phyloP scores from a whole-genome alignment of 352 stramenopile genomes.

The Aphanomyces cochlioides region DNA sequence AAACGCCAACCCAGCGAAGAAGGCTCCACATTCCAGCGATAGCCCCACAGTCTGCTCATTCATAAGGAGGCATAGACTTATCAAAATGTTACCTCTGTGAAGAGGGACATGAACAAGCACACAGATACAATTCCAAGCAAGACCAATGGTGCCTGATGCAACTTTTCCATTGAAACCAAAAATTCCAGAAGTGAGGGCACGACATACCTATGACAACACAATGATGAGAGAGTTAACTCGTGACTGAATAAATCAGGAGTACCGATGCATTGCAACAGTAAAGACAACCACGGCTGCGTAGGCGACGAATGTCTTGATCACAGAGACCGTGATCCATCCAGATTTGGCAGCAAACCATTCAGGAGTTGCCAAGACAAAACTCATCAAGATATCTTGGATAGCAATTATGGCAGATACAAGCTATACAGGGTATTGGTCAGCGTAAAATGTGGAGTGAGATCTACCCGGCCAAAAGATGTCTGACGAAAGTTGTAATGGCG shows the following conservation, averaged over 20 bases:
- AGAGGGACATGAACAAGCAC: conserved; percentile 80
- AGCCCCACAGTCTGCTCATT: conserved; percentile 46
- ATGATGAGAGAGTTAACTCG: not conserved
- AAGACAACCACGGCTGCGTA: conserved; percentile 69
- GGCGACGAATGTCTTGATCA: conserved; percentile 61
- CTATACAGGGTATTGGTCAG: conserved; percentile 32
- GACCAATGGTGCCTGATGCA: conserved; percentile 73
- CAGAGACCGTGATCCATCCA: conserved; percentile 64
- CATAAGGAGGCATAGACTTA: not conserved
- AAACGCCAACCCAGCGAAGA: conserved; percentile 76
- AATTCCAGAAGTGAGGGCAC: conserved; percentile 68
- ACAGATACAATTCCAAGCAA: conserved; percentile 80
- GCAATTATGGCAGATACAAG: conserved; percentile 82
- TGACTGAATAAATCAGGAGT: conserved; percentile 21
- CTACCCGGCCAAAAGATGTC: conserved; percentile 69
- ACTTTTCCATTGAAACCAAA: conserved; percentile 70
- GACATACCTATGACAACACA: conserved; percentile 30
- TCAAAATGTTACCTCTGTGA: conserved; percentile 49
- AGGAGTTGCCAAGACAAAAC: conserved; percentile 74
- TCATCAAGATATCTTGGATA: conserved; percentile 83
- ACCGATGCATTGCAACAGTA: conserved; percentile 61
- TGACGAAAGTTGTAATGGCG: conserved; percentile 76
- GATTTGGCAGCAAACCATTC: conserved; percentile 77
- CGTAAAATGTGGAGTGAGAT: conserved; percentile 8
- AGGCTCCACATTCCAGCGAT: conserved; percentile 79